Percentiles rank a stretch among this genome's conserved stretches.
Evolutionary conservation across 2,329 filamentous ascomycete genomes (phyloP).

Genomic region (Fusarium verticillioides): DNA sequence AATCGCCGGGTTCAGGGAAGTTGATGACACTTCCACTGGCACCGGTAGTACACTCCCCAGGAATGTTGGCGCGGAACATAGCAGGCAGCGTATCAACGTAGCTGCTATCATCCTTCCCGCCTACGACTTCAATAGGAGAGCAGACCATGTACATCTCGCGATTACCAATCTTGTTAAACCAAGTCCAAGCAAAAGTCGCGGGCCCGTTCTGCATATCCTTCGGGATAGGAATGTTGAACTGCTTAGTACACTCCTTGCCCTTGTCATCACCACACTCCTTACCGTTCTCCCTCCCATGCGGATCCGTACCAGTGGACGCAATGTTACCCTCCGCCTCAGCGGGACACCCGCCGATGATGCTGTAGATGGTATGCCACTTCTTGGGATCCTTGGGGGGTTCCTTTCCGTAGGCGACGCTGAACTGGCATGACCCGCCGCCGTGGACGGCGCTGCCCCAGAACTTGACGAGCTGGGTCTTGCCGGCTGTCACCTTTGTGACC

Average conservation of each 20-base stretch:
- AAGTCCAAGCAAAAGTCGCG: slow-evolving; percentile 79
- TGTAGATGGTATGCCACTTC: slow-evolving; percentile 43
- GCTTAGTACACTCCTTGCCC: slow-evolving; percentile 39
- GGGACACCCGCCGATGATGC: slow-evolving; percentile 41
- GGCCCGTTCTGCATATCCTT: slow-evolving; percentile 54
- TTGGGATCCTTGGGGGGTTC: slow-evolving; percentile 24
- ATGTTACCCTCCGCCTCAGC: slow-evolving; percentile 41
- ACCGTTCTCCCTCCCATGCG: slow-evolving; percentile 35
- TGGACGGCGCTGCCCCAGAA: slow-evolving; percentile 46
- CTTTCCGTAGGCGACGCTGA: slow-evolving; percentile 42
- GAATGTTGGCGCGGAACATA: slow-evolving; percentile 42
- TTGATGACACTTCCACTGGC: slow-evolving; percentile 34
- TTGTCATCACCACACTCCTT: slow-evolving; percentile 37
- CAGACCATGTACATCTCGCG: slow-evolving; percentile 91
- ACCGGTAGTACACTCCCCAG: slow-evolving; percentile 40
- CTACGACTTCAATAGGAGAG: slow-evolving; percentile 72
- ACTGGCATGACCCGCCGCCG: slow-evolving; percentile 44
- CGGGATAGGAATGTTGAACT: slow-evolving; percentile 43
- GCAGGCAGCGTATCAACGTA: slow-evolving; percentile 36
- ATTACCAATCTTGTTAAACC: slow-evolving; percentile 82
- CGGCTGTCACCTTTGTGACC: slow-evolving; percentile 40
- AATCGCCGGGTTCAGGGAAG: slow-evolving; percentile 42
- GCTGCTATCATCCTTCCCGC: slow-evolving; percentile 45
- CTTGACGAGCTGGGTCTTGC: slow-evolving; percentile 36
- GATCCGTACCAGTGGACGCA: slow-evolving; percentile 6